Base-by-base conservation (phyloP, 352 stramenopile species). In the Phytophthora boehmeriae region DNA sequence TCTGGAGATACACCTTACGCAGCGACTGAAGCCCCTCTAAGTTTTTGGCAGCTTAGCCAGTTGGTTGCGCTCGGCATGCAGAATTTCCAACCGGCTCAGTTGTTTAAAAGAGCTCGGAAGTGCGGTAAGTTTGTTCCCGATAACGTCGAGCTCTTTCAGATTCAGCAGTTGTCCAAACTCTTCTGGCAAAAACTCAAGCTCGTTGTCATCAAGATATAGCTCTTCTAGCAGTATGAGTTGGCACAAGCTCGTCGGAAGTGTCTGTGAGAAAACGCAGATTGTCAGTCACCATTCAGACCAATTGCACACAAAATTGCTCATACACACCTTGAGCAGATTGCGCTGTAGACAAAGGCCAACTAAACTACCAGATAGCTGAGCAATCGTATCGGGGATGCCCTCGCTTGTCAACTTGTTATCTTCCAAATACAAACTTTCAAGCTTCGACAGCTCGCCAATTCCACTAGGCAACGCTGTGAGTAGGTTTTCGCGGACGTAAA, bases 361-460 rank as follows among this genome's bases (percentile, higher is more conserved):
- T 14, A 97, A 44, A 4, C 32, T 75, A n/a, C 59, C 39, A 4
- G 68, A 61, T 1, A 94, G 71, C 8, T 73, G 58, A 1, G 59
- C 66, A 32, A 97, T 73, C 16, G 61, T 58, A 16, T 77, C 53
- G 0, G 86, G 86, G 52, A 97, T 80, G 5, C 84, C 78, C 3
- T 76, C 66, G 8, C 58, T 66, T 17, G 80, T 89, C 42, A 96
- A 54, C 30, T 84, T 68, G 51, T 97, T 97, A 59, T 95, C 86
- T 75, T 97, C 88, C 25, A 96, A 65, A 25, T 95, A 96, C 13
- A 97, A 30, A 49, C 76, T 89, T 66, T 97, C 86, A 19, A 96
- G 76, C 19, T 86, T 72, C 6, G 66, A 50, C 0, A 93, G 66
- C 5, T 87, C 55, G 11, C 77, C 67, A 34, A 96, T 85, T 16